phyloP scores from a whole-genome alignment of 495 filamentous ascomycete species.

The Xylaria intraflava region DNA sequence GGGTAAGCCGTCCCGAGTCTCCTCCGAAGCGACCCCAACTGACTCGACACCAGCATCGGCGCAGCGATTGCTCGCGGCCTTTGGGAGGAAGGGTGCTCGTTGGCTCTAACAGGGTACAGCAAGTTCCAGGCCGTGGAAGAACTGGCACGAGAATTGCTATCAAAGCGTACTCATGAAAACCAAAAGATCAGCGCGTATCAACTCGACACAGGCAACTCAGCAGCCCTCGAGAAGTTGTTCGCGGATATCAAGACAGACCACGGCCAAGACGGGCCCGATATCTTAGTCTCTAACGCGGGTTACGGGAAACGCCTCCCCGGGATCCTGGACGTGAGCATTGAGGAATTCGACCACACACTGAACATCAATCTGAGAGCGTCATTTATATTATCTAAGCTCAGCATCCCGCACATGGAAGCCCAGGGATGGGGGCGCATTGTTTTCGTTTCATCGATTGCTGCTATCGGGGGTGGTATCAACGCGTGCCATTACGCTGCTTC shows the following conservation, averaged over 20 bases:
- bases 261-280: constrained; percentile 50
- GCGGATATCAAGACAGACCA: constrained; percentile 46
- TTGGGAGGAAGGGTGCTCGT: constrained; percentile 43
- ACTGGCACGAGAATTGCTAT: constrained; percentile 34
- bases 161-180: constrained; percentile 15
- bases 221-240: constrained; percentile 48
- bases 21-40: constrained; percentile 5
- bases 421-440: constrained; percentile 61
- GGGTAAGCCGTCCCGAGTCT: constrained; percentile 38
- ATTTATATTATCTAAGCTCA: constrained; percentile 59
- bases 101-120: constrained; percentile 57
- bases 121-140: constrained; percentile 41
- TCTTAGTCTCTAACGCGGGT: constrained; percentile 49
- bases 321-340: constrained; percentile 35
- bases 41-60: constrained; percentile 46
- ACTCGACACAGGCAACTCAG: constrained; percentile 49
- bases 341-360: constrained; percentile 63
- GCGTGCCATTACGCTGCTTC: constrained; percentile 65
- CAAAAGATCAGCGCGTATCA: constrained; percentile 50
- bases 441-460: constrained; percentile 63
- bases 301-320: constrained; percentile 29
- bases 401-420: constrained; percentile 57
- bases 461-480: constrained; percentile 59
- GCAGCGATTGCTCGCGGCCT: constrained; percentile 54
- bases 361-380: constrained; percentile 59